These are phyloP conservation scores for Arthroderma sp. DNA, from an alignment of 2,329 filamentous ascomycete species.

Conservation along the genomic window DNA sequence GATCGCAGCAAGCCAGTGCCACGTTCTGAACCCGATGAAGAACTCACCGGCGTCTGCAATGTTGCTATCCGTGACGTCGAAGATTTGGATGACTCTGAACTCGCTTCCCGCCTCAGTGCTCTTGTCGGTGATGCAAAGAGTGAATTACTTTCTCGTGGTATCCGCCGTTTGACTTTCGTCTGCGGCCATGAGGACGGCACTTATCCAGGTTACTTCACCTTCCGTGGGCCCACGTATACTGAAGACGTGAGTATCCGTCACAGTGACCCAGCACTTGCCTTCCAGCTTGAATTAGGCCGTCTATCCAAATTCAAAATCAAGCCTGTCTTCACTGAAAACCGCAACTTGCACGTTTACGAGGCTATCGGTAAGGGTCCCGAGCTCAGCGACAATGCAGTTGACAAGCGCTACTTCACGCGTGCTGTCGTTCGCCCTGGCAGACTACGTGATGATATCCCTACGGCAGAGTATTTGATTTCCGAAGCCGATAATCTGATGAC, in stretches of 20 bases:
- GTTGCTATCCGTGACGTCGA: conserved; percentile 84
- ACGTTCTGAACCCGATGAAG: conserved; percentile 52
- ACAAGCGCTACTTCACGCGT: conserved; percentile 94
- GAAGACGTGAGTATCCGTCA: conserved; percentile 96
- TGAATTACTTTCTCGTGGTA: conserved; percentile 66
- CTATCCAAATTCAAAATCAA: conserved; percentile 96
- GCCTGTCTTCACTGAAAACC: conserved; percentile 97
- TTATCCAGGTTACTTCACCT: conserved; percentile 95
- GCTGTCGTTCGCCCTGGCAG: conserved; percentile 89
- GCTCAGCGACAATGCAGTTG: conserved; percentile 51
- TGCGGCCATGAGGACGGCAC: conserved; percentile 88
- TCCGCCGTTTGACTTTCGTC: conserved; percentile 90
- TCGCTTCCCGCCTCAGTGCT: conserved; percentile 59
- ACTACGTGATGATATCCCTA: conserved; percentile 92
- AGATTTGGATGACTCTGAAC: conserved; percentile 67
- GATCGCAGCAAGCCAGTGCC: conserved; percentile 53
- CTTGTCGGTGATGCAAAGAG: conserved; percentile 72
- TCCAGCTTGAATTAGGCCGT: conserved; percentile 92
- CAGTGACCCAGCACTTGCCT: conserved; percentile 88
- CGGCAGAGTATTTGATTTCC: conserved; percentile 95
- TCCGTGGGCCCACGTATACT: conserved; percentile 78
- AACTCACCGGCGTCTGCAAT: conserved; percentile 85
- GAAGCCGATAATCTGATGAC: conserved; percentile 95
- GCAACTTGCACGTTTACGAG: conserved; percentile 98
- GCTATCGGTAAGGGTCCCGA: conserved; percentile 88